Percentiles rank a stretch among this genome's conserved stretches.
Conservation (phyloP, 441 rosid species). For the Flueggea neowawraea region DNA sequence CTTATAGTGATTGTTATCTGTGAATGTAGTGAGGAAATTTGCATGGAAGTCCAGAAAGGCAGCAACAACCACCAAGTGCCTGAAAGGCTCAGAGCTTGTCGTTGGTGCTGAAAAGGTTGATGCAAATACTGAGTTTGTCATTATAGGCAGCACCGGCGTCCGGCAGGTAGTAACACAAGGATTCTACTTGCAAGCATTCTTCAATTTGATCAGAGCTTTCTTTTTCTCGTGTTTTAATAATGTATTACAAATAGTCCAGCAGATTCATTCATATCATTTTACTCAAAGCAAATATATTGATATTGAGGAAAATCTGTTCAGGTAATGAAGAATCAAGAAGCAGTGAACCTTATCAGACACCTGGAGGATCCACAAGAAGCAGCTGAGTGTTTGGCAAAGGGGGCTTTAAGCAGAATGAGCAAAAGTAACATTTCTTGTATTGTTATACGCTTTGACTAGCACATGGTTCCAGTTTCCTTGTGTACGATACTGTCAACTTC, state of each 20-base stretch:
- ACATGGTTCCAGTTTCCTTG: neutral
- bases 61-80: conserved; percentile 23
- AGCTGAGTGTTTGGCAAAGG: conserved; percentile 69
- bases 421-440: conserved; percentile 62
- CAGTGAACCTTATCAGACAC: conserved; percentile 62
- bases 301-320: conserved; percentile 12
- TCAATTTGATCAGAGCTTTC: too few relatives aligned
- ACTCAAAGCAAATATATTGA: too few relatives aligned
- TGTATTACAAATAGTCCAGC: too few relatives aligned
- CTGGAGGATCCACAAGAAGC: conserved; percentile 73
- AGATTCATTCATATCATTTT: too few relatives aligned
- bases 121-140: conserved; percentile 56
- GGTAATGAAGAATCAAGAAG: conserved; percentile 88
- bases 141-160: conserved; percentile 72
- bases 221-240: too few relatives aligned
- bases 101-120: conserved; percentile 43
- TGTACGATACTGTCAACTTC: neutral
- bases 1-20: conserved; percentile 7
- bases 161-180: conserved; percentile 53
- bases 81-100: conserved; percentile 31
- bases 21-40: conserved; percentile 20
- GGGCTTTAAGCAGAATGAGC: conserved; percentile 64
- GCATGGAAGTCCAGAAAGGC: conserved; percentile 34
- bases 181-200: neutral
- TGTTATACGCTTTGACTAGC: conserved; percentile 55